phyloP scores from a whole-genome alignment of 306 rosid genomes.

The Gillenia trifoliata region DNA sequence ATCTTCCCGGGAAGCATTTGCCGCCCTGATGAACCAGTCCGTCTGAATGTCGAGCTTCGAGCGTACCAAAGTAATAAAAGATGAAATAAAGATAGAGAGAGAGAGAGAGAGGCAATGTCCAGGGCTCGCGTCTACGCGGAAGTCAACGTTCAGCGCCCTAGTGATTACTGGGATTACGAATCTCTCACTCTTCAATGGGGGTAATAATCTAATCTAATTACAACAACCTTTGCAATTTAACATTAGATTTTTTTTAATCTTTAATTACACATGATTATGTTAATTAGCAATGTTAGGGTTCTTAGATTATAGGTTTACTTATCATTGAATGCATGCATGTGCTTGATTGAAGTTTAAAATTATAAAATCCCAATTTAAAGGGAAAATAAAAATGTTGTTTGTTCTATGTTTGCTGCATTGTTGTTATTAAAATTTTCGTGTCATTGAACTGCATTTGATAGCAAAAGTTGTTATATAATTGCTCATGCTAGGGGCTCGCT shows the following conservation, averaged over 20 bases:
- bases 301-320: background rate
- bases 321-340: too few species aligned
- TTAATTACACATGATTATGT: background rate
- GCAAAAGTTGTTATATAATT: background rate
- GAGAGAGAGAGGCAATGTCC: conserved; percentile 29
- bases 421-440: background rate
- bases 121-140: conserved; percentile 46
- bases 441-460: background rate
- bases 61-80: background rate
- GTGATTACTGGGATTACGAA: conserved; percentile 53
- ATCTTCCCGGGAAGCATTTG: background rate
- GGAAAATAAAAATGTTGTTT: background rate
- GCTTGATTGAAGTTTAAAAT: too few species aligned
- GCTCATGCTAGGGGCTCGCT: background rate
- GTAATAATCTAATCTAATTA: background rate
- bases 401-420: background rate
- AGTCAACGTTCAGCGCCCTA: conserved; percentile 46
- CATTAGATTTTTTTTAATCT: background rate
- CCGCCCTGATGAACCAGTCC: conserved; percentile 2
- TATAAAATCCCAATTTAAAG: background rate
- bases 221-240: background rate
- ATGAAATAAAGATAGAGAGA: background rate
- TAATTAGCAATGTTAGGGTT: background rate
- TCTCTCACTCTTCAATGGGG: conserved; percentile 44
- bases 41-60: background rate